phyloP scores from a whole-genome alignment of 2,329 filamentous ascomycete genomes.

The Fusarium duplospermum region DNA sequence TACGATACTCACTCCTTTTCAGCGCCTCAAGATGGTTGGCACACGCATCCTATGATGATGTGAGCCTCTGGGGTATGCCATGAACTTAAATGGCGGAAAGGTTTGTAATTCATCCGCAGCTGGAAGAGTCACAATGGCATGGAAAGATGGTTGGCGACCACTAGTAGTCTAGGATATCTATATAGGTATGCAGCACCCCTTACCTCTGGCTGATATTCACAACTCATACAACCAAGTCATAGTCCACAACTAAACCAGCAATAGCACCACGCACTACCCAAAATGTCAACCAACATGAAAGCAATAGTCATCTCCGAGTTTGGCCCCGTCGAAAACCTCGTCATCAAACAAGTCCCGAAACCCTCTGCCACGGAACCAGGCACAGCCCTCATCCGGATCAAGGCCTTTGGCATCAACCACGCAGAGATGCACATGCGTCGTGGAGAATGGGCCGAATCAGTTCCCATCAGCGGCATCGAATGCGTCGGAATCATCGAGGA shows the following conservation, averaged over 20 bases:
- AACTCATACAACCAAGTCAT: neutral
- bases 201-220: neutral
- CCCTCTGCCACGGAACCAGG: neutral
- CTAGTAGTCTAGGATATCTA: neutral
- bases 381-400: slow-evolving; percentile 12
- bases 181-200: neutral
- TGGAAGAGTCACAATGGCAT: too few species aligned
- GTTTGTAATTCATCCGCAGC: neutral
- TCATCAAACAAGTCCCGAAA: neutral
- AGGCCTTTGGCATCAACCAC: slow-evolving; percentile 22
- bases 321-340: neutral
- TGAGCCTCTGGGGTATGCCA: neutral
- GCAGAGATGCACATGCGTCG: slow-evolving; percentile 28
- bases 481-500: slow-evolving; percentile 9
- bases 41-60: neutral
- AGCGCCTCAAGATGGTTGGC: neutral
- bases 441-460: slow-evolving; percentile 23
- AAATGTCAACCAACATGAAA: neutral
- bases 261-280: neutral
- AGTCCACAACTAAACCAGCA: neutral
- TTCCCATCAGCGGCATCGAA: slow-evolving; percentile 24
- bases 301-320: neutral
- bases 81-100: neutral
- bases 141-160: too few species aligned
- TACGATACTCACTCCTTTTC: neutral